Evolutionary conservation across 495 filamentous ascomycete species (phyloP).

Genomic region (Cryomyces minteri): DNA sequence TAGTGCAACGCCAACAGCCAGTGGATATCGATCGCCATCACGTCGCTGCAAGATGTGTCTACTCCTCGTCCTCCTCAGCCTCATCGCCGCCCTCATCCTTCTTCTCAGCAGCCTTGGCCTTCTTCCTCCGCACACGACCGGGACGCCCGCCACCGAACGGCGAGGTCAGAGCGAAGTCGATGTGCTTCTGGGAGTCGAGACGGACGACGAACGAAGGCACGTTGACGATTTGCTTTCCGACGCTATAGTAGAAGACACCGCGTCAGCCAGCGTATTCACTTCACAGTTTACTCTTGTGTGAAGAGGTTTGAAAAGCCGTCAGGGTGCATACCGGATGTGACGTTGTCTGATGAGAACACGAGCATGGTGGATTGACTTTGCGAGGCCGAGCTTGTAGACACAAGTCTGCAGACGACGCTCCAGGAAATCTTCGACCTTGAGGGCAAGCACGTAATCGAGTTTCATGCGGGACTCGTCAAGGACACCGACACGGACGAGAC

Average conservation of each 20-base stretch:
- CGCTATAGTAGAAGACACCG: constrained; percentile 24
- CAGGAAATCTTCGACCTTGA: constrained; percentile 97
- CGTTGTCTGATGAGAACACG: constrained; percentile 98
- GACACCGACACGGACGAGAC: constrained; percentile 98
- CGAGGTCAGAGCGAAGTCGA: constrained; percentile 94
- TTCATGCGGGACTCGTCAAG: constrained; percentile 99
- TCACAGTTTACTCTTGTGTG: background rate
- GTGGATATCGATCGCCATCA: too few relatives aligned
- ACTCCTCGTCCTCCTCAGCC: constrained; percentile 58
- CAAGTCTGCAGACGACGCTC: constrained; percentile 98
- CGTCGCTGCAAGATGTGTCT: too few relatives aligned
- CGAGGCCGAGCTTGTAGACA: constrained; percentile 98
- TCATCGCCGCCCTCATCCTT: constrained; percentile 69
- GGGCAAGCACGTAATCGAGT: constrained; percentile 99
- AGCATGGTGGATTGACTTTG: constrained; percentile 99
- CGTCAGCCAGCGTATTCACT: background rate
- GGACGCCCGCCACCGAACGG: constrained; percentile 95
- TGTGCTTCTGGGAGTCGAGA: constrained; percentile 99
- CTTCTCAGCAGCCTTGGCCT: constrained; percentile 87
- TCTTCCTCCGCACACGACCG: constrained; percentile 96
- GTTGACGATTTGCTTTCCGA: constrained; percentile 99
- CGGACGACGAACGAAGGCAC: constrained; percentile 98
- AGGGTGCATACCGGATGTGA: constrained; percentile 66
- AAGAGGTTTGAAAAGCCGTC: background rate
- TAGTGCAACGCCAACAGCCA: too few relatives aligned